These are phyloP conservation scores for Hemileia vastatrix DNA, from an alignment of 1,284 basidiomycete species.

Conservation along the genomic window DNA sequence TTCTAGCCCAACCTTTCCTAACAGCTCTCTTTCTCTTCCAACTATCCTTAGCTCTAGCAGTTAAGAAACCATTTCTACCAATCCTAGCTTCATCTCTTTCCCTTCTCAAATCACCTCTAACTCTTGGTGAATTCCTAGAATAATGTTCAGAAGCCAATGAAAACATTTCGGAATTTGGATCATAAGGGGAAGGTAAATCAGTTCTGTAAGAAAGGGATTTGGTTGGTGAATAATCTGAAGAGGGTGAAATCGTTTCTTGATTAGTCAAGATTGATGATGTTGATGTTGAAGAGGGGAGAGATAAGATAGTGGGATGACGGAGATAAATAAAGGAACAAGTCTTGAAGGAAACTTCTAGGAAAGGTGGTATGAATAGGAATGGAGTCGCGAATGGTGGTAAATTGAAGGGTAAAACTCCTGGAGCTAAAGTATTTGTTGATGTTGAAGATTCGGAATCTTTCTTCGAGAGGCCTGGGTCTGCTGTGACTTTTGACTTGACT, in stretches of 20 bases:
- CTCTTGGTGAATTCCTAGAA: conserved; percentile 37
- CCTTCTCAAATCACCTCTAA: conserved; percentile 35
- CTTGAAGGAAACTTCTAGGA: conserved; percentile 77
- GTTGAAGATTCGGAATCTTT: too few relatives aligned
- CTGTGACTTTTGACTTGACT: too few relatives aligned
- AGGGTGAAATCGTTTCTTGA: too few relatives aligned
- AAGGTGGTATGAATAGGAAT: conserved; percentile 87
- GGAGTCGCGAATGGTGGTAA: conserved; percentile 80
- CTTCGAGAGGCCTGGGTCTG: too few relatives aligned
- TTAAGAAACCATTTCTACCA: conserved; percentile 32
- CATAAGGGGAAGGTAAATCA: conserved; percentile 40
- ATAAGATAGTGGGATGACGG: conserved; percentile 91
- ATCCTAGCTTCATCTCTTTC: conserved; percentile 32
- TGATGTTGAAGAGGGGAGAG: too few relatives aligned
- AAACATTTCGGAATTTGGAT: conserved; percentile 38
- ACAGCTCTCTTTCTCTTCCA: conserved; percentile 30
- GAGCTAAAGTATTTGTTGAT: conserved; percentile 23
- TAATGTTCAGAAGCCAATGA: conserved; percentile 42
- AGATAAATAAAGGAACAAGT: conserved; percentile 91
- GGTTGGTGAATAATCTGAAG: too few relatives aligned
- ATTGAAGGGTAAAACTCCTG: conserved; percentile 53
- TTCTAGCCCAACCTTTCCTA: conserved; percentile 31
- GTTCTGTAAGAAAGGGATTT: conserved; percentile 28
- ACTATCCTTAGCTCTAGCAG: conserved; percentile 33
- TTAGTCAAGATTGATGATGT: too few relatives aligned